Evolutionary conservation across 2,329 filamentous ascomycete genomes (phyloP), one percentile per base, ranked within the genome.

Genomic region (Lasiodiplodia theobromae): DNA sequence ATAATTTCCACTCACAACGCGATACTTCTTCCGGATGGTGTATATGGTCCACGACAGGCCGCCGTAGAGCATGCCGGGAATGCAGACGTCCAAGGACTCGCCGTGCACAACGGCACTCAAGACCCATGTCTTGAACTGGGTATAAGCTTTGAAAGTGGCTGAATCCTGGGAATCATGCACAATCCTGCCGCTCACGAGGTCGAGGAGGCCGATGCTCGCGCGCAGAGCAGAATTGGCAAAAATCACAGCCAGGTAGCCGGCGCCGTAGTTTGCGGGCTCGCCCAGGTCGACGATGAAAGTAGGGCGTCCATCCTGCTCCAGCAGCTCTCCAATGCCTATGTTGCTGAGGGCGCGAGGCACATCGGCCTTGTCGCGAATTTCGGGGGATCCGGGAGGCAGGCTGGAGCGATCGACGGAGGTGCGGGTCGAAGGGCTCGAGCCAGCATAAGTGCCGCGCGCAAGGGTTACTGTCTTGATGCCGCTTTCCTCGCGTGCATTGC

Each of bases 221-320:
- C 89, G 87, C 66, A 95, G 80, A 3, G 91, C 86, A 11, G 85
- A 82, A 75, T 95, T 96, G 37, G 87, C 86, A 76, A 91, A 94
- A 0, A 92, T 72, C 8, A 92, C 84, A 37, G 86, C 84, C 47
- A 94, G 78, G 1, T 83, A 82, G 0, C 85, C 84, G 1, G 85
- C 81, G 25, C 80, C 81, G 57, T 83, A 84, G 72, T 89, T 90
- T n/a, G 80, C 77, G 1, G 83, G 77, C 73, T 90, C 87, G 8
- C 83, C 82, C 63, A 92, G 79, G 73, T 95, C 92, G 40, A 95
- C 83, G 52, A 95, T 86, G 73, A 95, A 93, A 0, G 91, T 92
- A 2, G 92, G 92, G 57, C 92, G 84, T 62, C 91, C 87, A 76
- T 96, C 92, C 72, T 91, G 87, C 74, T 95, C 92, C 51, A 96